Evolutionary conservation across 2,329 filamentous ascomycete species (phyloP).

Genomic region (Colletotrichum tropicale): DNA sequence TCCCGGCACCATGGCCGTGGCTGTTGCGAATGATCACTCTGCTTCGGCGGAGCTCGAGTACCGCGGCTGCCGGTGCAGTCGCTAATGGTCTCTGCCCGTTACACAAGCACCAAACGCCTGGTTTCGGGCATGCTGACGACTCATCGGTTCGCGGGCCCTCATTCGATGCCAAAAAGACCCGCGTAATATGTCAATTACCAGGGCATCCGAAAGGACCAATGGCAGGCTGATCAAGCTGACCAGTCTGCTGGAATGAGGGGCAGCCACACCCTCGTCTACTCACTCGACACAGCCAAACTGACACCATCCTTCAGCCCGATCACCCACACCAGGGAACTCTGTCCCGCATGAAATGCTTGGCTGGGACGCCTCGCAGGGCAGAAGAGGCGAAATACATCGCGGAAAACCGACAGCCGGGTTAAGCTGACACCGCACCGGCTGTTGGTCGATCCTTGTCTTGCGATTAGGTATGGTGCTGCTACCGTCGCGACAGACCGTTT

Average conservation of each 20-base stretch:
- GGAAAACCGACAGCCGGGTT: not conserved
- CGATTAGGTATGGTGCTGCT: not conserved
- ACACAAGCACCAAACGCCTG: not conserved
- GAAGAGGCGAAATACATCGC: not conserved
- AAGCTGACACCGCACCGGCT: slow-evolving; percentile 2
- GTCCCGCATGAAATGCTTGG: not conserved
- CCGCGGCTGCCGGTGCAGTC: not conserved
- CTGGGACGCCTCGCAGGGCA: not conserved
- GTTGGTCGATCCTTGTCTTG: not conserved
- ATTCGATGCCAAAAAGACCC: not conserved
- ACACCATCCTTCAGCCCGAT: not conserved
- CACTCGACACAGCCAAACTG: not conserved
- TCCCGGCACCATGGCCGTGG: not conserved
- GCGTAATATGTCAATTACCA: not conserved
- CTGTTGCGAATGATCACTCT: not conserved
- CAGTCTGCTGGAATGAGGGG: slow-evolving; percentile 1
- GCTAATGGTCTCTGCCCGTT: not conserved
- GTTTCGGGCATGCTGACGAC: not conserved
- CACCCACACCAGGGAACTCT: not conserved
- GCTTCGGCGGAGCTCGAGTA: not conserved
- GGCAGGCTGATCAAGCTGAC: not conserved
- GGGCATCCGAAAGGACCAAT: not conserved
- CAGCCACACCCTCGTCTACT: not conserved
- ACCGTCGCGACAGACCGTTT: not conserved
- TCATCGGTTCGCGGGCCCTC: not conserved